Percentiles rank a stretch among this genome's conserved stretches.
phyloP scores from a whole-genome alignment of 2,329 filamentous ascomycete genomes.

The Trichophyton simii region DNA sequence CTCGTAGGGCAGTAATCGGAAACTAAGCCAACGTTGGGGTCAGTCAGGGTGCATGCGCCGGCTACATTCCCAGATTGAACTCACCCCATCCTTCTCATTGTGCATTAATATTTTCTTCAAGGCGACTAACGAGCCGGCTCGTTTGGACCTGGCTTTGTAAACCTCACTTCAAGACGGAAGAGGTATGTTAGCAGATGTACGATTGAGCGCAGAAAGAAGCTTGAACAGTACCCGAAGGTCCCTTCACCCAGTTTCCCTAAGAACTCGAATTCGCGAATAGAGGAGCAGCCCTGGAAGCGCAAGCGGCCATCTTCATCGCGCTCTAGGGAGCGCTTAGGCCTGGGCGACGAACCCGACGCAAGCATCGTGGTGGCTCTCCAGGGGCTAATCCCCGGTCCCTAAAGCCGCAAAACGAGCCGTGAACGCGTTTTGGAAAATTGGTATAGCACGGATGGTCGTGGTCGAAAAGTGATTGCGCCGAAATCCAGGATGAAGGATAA shows the following conservation, averaged over 20 bases:
- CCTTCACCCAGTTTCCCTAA: conserved; percentile 65
- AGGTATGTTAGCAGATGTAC: not conserved
- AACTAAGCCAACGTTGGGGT: conserved; percentile 44
- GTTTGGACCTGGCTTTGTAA: conserved; percentile 70
- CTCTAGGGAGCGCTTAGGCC: conserved; percentile 31
- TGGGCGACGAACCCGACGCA: conserved; percentile 18
- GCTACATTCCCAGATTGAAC: conserved; percentile 20
- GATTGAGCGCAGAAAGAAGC: not conserved
- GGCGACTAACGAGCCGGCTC: conserved; percentile 63
- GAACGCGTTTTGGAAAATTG: no score
- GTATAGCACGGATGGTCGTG: no score
- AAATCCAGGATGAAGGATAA: no score
- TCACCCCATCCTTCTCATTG: conserved; percentile 89
- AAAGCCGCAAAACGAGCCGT: not conserved
- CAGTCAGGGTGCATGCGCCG: not conserved
- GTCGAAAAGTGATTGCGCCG: no score
- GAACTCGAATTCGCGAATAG: conserved; percentile 31
- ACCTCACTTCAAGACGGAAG: conserved; percentile 52
- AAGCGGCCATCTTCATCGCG: conserved; percentile 34
- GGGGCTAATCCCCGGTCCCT: not conserved
- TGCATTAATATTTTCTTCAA: conserved; percentile 99
- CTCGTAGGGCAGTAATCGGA: conserved; percentile 91
- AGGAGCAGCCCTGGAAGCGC: conserved; percentile 72
- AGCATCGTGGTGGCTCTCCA: conserved; percentile 20
- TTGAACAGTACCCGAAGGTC: conserved; percentile 63